Conservation (phyloP, 306 rosid species). For the Vigna mungo region DNA sequence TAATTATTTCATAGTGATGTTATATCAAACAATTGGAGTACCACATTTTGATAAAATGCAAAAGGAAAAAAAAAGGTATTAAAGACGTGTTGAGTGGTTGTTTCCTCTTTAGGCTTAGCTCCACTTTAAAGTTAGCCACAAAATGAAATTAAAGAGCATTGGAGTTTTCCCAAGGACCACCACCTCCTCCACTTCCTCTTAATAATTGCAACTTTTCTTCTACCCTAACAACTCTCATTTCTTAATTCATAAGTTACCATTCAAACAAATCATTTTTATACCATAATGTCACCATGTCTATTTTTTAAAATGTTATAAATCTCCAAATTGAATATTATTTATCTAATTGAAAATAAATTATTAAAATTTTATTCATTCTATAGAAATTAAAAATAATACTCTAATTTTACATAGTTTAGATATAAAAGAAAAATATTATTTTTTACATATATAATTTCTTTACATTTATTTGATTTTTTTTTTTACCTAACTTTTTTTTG, state of each 20-base stretch:
- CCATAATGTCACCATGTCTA: no score
- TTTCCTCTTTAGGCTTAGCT: slow-evolving; percentile 44
- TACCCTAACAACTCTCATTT: slow-evolving; percentile 18
- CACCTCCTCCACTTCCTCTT: slow-evolving; percentile 40
- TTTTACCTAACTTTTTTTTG: no score
- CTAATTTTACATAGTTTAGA: no score
- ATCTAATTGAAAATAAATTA: no score
- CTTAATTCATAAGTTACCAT: slow-evolving; percentile 50
- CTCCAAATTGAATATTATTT: no score
- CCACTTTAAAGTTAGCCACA: slow-evolving; percentile 40
- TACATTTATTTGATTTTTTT: no score
- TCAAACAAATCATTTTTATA: background rate
- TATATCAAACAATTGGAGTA: slow-evolving; percentile 22
- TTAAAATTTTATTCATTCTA: no score
- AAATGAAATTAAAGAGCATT: slow-evolving; percentile 39
- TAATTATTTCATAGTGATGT: no score
- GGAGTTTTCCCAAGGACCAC: slow-evolving; percentile 43
- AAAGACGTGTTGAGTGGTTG: slow-evolving; percentile 23
- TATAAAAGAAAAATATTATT: no score
- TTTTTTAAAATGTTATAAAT: no score
- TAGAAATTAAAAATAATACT: no score
- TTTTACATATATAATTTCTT: no score
- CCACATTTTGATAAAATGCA: background rate
- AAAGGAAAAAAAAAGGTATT: slow-evolving; percentile 30
- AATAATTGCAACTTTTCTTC: slow-evolving; percentile 35